These are phyloP conservation scores for Rhynchospora breviuscula DNA, from an alignment of 176 grass and related monocot species.

Conservation along the genomic window DNA sequence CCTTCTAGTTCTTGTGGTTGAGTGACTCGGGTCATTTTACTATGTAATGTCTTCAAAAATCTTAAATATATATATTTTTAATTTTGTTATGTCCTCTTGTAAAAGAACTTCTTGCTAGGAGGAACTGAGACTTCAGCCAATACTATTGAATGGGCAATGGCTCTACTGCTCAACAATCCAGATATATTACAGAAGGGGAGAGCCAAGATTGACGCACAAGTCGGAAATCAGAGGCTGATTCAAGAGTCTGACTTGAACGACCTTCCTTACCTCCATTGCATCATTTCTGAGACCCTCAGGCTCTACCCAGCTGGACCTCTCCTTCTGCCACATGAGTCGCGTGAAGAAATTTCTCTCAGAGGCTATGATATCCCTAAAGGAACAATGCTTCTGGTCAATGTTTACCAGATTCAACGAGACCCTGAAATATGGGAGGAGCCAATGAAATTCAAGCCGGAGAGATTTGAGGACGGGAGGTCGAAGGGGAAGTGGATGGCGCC, in stretches of 20 bases:
- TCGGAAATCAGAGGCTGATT: not conserved
- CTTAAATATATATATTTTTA: not conserved
- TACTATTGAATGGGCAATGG: not conserved
- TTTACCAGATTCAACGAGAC: slow-evolving; percentile 9
- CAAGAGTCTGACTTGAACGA: not conserved
- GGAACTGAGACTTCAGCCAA: not conserved
- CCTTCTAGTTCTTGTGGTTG: too few species aligned
- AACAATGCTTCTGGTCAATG: not conserved
- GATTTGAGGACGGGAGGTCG: not conserved
- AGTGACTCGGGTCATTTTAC: too few species aligned
- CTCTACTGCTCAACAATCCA: not conserved
- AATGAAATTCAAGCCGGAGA: too few species aligned
- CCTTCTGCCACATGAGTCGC: not conserved
- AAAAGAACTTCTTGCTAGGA: not conserved
- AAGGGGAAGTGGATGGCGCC: slow-evolving; percentile 16
- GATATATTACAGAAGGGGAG: not conserved
- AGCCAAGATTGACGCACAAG: not conserved
- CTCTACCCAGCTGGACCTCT: not conserved
- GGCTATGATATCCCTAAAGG: not conserved
- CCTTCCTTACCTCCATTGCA: not conserved
- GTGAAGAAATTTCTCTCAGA: not conserved
- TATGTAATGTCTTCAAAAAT: not conserved
- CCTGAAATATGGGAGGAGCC: not conserved
- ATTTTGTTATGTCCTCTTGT: not conserved
- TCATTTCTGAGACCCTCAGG: not conserved